Percentiles rank a stretch among this genome's conserved stretches.
Evolutionary conservation across 352 stramenopile species (phyloP).

Genomic region (Stramenopiles sp.): DNA sequence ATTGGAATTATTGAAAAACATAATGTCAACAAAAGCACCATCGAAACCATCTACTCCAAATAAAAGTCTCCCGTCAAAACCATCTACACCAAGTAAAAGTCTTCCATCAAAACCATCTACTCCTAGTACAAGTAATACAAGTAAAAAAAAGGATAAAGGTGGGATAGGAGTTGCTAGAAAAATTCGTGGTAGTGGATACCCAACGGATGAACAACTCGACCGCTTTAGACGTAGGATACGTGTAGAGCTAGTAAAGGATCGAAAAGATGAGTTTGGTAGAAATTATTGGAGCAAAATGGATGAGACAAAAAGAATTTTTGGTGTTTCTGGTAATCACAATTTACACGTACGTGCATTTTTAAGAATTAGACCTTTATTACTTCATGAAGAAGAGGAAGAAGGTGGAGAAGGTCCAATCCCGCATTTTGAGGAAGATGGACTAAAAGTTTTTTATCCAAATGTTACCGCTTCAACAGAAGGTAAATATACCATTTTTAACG

Average conservation of each 20-base stretch:
- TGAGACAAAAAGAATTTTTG: neutral
- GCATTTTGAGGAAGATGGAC: constrained; percentile 1
- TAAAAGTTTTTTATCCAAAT: neutral
- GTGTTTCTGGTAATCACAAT: neutral
- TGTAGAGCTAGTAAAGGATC: neutral
- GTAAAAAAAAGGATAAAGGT: too few relatives aligned
- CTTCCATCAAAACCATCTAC: too few relatives aligned
- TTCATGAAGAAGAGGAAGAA: neutral
- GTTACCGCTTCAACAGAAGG: neutral
- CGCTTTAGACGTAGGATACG: neutral
- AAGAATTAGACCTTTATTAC: neutral
- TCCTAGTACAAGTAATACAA: too few relatives aligned
- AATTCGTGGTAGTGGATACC: neutral
- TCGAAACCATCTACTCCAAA: too few relatives aligned
- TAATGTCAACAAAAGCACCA: too few relatives aligned
- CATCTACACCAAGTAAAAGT: too few relatives aligned
- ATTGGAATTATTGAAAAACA: neutral
- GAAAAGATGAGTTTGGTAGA: neutral
- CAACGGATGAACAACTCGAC: neutral
- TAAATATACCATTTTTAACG: neutral
- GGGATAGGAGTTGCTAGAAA: neutral
- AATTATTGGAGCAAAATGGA: neutral
- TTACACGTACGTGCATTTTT: neutral
- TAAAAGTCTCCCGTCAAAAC: too few relatives aligned
- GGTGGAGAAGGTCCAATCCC: neutral